phyloP scores from a whole-genome alignment of 306 rosid species.

The Lathyrus aphaca region DNA sequence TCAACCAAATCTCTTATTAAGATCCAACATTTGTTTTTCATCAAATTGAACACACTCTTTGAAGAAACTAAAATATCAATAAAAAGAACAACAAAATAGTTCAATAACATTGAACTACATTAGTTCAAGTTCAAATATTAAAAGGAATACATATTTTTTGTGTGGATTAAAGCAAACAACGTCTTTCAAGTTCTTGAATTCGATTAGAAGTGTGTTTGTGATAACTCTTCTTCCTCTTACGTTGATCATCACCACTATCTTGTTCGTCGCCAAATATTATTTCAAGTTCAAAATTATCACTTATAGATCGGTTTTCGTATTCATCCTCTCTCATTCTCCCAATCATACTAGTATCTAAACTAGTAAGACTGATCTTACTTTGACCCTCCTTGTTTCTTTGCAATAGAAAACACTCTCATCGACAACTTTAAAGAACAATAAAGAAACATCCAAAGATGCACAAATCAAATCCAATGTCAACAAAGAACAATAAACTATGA shows the following conservation, averaged over 20 bases:
- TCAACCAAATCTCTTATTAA: constrained; percentile 63
- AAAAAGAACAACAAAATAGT: constrained; percentile 8
- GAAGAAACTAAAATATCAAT: constrained; percentile 62
- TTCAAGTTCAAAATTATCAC: too few relatives aligned
- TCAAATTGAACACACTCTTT: constrained; percentile 96
- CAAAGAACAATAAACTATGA: neutral
- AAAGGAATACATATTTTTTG: neutral
- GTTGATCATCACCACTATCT: too few relatives aligned
- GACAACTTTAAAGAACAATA: constrained; percentile 20
- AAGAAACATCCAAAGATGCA: constrained; percentile 19
- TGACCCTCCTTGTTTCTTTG: constrained; percentile 76
- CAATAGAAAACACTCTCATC: constrained; percentile 43
- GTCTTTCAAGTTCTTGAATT: constrained; percentile 90
- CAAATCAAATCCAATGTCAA: constrained; percentile 23
- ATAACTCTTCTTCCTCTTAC: constrained; percentile 71
- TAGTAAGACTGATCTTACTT: constrained; percentile 58
- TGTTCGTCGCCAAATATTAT: too few relatives aligned
- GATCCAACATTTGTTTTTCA: constrained; percentile 87
- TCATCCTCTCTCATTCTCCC: constrained; percentile 58
- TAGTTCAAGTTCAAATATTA: too few relatives aligned
- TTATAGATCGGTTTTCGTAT: too few relatives aligned
- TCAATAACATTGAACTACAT: constrained; percentile 10
- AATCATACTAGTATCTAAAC: constrained; percentile 57
- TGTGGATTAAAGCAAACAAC: constrained; percentile 23
- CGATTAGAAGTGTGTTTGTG: constrained; percentile 92